Base-by-base conservation (phyloP, 805 yeast species). In the Kluyveromyces nonfermentans region DNA sequence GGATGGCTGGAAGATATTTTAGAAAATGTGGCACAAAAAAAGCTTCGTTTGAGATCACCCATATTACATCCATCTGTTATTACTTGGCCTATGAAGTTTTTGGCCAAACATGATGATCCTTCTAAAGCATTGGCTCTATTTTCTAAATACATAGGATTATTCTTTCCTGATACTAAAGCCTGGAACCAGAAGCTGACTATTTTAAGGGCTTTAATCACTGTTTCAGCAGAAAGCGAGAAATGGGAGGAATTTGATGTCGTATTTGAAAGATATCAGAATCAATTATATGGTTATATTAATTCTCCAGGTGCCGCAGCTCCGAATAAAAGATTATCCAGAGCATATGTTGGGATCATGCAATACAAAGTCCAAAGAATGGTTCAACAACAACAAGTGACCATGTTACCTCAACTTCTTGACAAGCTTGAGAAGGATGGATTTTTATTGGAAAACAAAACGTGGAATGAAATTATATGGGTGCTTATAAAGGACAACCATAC, bases 41-140 rank as follows among this genome's bases (percentile, higher is more conserved):
- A 44, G 17, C 33, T 47, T 30, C 57, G 48, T 46, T 46, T 56
- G 1, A 44, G 58, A 0, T 43, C 46, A n/a, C 53, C 53, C 2
- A 48, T 47, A 12, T 41, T 66, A 28, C 65, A 63, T 36, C 68
- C 69, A 19, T 54, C 64, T 2, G 52, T 62, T 7, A 45, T 68
- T 43, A 65, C 63, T 32, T 68, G 69, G 53, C 60, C 70, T 19
- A 54, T 67, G 46, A 54, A 59, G 33, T 44, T 53, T 3, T 49
- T 67, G 22, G 55, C 62, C 2, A 59, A 57, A 36, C 49, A 44
- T 42, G 58, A 63, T 40, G 52, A 57, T 22, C 64, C 69, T 1
- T 54, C 52, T 22, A 56, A 52, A 34, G 70, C 71, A 0, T 44
- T 58, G 22, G 54, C 59, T 20, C 49, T 68, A 33, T 49, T 68